Percentiles rank a stretch among this genome's conserved stretches.
These are phyloP conservation scores for Endothia cerciana DNA, from an alignment of 2,329 filamentous ascomycete species.

Conservation along the genomic window DNA sequence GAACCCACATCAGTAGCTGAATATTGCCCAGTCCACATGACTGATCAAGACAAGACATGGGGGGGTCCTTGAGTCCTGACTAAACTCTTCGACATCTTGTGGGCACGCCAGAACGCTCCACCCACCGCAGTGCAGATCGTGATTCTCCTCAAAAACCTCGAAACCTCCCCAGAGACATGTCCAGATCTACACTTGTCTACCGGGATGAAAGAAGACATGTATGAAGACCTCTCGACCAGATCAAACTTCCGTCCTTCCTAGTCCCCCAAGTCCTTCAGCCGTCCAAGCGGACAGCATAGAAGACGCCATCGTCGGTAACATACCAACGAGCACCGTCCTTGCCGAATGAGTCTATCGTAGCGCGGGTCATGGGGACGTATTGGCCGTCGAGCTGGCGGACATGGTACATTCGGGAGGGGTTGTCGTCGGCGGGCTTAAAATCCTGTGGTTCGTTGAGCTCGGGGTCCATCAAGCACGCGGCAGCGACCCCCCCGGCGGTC, in stretches of 20 bases:
- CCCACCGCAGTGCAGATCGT: slow-evolving; percentile 1
- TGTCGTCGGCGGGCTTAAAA: slow-evolving; percentile 64
- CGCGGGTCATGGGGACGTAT: slow-evolving; percentile 62
- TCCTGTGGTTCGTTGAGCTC: slow-evolving; percentile 62
- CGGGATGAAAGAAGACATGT: neutral
- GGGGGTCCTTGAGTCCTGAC: too few relatives aligned
- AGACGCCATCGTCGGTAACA: slow-evolving; percentile 58
- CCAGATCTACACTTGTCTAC: neutral
- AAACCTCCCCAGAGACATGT: neutral
- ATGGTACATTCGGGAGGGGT: slow-evolving; percentile 64
- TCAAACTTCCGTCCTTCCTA: neutral
- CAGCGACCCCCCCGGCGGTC: slow-evolving; percentile 51
- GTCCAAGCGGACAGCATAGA: slow-evolving; percentile 63
- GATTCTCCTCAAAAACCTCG: neutral
- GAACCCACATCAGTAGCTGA: neutral
- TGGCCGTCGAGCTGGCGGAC: slow-evolving; percentile 63
- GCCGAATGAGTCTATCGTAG: slow-evolving; percentile 61
- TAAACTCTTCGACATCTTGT: too few relatives aligned
- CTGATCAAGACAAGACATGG: neutral
- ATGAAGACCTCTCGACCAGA: neutral
- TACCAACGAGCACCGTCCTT: slow-evolving; percentile 62
- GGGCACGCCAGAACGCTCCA: neutral
- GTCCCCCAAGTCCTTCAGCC: neutral
- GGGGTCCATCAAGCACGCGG: slow-evolving; percentile 54
- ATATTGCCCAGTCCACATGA: neutral